Evolutionary conservation across 768 basidiomycete species (phyloP).

Genomic region (Pleurotus eryngii): DNA sequence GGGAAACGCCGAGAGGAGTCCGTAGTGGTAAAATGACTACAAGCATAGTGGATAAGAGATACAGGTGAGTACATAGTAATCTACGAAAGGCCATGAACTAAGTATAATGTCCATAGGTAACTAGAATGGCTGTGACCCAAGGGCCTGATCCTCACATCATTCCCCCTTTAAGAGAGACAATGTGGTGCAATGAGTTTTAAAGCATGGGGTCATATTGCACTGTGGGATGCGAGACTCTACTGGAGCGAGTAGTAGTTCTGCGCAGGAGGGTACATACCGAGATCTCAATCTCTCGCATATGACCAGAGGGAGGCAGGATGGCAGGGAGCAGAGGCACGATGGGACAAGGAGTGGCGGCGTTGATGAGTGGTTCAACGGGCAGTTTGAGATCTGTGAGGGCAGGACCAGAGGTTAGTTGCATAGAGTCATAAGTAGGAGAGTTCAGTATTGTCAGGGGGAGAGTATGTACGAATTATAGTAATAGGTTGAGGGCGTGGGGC

Average conservation of each 20-base stretch:
- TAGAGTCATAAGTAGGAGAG: background rate
- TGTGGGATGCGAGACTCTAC: slow-evolving; percentile 11
- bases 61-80: too few species aligned
- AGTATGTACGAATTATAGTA: background rate
- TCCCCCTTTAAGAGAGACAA: too few species aligned
- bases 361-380: background rate
- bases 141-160: too few species aligned
- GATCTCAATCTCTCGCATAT: slow-evolving; percentile 15
- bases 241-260: slow-evolving; percentile 15
- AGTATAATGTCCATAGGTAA: too few species aligned
- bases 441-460: background rate
- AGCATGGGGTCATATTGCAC: background rate
- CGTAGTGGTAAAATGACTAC: too few species aligned
- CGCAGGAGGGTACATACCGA: slow-evolving; percentile 14
- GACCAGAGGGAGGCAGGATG: slow-evolving; percentile 11
- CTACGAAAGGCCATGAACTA: too few species aligned
- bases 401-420: background rate
- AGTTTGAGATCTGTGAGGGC: background rate
- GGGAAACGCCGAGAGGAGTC: too few species aligned
- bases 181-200: background rate
- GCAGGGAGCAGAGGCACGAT: slow-evolving; percentile 3
- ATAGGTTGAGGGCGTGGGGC: background rate
- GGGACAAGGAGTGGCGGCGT: background rate
- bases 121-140: too few species aligned
- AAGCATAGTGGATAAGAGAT: too few species aligned